phyloP scores from a whole-genome alignment of 1,284 basidiomycete genomes.

The Ustilago shanxiensis region DNA sequence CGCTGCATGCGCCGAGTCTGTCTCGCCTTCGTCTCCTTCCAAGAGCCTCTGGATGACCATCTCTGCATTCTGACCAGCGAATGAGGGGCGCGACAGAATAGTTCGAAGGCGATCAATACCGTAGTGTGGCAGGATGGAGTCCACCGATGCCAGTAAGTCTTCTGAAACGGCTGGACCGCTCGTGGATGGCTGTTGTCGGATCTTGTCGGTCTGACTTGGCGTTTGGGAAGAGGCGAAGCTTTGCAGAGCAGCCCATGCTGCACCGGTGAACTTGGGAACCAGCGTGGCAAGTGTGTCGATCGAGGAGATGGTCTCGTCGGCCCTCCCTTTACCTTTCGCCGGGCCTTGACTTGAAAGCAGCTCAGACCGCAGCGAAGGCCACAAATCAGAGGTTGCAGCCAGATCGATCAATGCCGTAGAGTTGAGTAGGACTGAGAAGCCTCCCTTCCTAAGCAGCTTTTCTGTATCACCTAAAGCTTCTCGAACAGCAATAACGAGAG shows the following conservation, averaged over 20 bases:
- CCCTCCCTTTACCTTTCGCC: constrained; percentile 11
- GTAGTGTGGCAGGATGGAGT: constrained; percentile 50
- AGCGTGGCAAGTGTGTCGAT: constrained; percentile 29
- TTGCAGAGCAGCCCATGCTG: constrained; percentile 41
- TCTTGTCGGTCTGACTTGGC: background rate
- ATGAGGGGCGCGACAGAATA: constrained; percentile 36
- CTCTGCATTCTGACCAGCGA: constrained; percentile 38
- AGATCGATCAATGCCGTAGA: constrained; percentile 40
- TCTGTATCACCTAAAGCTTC: constrained; percentile 16
- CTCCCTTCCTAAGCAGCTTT: constrained; percentile 24
- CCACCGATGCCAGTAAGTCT: constrained; percentile 34
- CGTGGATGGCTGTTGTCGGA: background rate
- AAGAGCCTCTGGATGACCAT: constrained; percentile 48
- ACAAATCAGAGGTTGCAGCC: constrained; percentile 33
- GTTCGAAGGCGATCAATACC: constrained; percentile 28
- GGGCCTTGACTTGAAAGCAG: constrained; percentile 9
- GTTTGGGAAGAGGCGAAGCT: constrained; percentile 13
- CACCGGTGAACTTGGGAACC: constrained; percentile 39
- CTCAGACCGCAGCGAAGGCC: constrained; percentile 28
- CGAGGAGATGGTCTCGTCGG: constrained; percentile 20
- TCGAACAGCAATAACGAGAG: constrained; percentile 9
- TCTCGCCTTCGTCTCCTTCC: constrained; percentile 44
- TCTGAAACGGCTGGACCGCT: constrained; percentile 11
- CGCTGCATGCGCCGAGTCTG: background rate
- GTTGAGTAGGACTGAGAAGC: constrained; percentile 25